A percentile compares a stretch with the other conserved stretches of the same genome.
Conservation (phyloP, 1,284 basidiomycete genomes). For the Boletus hoseneyae region DNA sequence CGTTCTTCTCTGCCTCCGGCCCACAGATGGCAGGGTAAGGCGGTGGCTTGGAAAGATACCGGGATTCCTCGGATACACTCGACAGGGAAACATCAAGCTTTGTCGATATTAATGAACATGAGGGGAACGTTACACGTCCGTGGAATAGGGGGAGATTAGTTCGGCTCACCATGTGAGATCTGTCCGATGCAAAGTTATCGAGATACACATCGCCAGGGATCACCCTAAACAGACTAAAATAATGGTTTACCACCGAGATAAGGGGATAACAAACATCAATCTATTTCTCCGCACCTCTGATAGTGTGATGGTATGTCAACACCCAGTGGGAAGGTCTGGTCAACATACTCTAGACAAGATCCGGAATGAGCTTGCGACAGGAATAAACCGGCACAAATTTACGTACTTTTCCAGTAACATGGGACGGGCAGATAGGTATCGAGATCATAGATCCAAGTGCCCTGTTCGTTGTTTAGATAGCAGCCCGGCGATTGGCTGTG, state of each 20-base stretch:
- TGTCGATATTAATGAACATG: conserved; percentile 8
- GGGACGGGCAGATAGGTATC: conserved; percentile 52
- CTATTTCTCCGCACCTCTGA: conserved; percentile 42
- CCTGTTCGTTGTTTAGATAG: conserved; percentile 4
- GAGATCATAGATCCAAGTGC: conserved; percentile 63
- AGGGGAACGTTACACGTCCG: not conserved
- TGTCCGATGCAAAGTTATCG: conserved; percentile 67
- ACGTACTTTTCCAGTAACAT: conserved; percentile 47
- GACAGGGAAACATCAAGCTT: conserved; percentile 9
- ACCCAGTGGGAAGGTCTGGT: conserved; percentile 47
- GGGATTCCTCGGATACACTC: conserved; percentile 10
- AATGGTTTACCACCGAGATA: conserved; percentile 11
- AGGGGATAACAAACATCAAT: not conserved
- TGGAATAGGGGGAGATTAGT: conserved; percentile 11
- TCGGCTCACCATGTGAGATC: conserved; percentile 67
- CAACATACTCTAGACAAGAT: conserved; percentile 49
- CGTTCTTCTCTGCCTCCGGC: conserved; percentile 36
- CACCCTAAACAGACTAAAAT: conserved; percentile 48
- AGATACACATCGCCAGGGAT: conserved; percentile 51
- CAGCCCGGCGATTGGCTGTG: conserved; percentile 5
- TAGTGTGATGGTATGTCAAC: conserved; percentile 37
- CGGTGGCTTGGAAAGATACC: conserved; percentile 45
- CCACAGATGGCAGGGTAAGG: conserved; percentile 53
- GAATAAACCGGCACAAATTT: conserved; percentile 2
- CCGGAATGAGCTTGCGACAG: conserved; percentile 15